These are phyloP conservation scores for Flaveria brownii DNA, from an alignment of 129 eudicot genomes.

Conservation along the genomic window DNA sequence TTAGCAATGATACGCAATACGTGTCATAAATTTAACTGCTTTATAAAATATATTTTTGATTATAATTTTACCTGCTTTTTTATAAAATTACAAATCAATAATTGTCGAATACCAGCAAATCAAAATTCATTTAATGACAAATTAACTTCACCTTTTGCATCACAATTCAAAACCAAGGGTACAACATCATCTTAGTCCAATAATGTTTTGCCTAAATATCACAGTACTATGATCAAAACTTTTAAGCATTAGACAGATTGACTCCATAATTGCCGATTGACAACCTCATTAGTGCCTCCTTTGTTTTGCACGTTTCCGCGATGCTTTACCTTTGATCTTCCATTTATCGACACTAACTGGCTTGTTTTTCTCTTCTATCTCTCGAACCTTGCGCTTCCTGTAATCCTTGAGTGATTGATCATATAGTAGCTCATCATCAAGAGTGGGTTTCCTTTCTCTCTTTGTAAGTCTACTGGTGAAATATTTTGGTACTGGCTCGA, in stretches of 20 bases:
- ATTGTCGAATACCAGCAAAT: too few relatives aligned
- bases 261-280: not conserved
- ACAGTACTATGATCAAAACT: not conserved
- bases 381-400: slow-evolving; percentile 91
- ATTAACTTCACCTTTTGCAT: not conserved
- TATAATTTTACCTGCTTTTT: too few relatives aligned
- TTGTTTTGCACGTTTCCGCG: slow-evolving; percentile 63
- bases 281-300: slow-evolving; percentile 42
- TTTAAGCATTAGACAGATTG: too few relatives aligned
- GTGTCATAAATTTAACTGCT: too few relatives aligned
- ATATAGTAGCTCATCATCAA: slow-evolving; percentile 87
- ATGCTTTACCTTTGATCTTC: slow-evolving; percentile 63
- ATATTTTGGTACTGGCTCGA: slow-evolving; percentile 69
- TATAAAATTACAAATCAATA: too few relatives aligned
- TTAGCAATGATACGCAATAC: too few relatives aligned
- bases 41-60: too few relatives aligned
- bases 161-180: not conserved
- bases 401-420: slow-evolving; percentile 55
- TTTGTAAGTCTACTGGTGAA: slow-evolving; percentile 78
- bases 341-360: slow-evolving; percentile 81
- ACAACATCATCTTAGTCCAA: slow-evolving; percentile 1
- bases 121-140: too few relatives aligned
- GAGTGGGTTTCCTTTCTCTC: slow-evolving; percentile 82
- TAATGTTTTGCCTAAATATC: not conserved
- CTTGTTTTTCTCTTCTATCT: slow-evolving; percentile 62